A percentile compares a stretch with the other conserved stretches of the same genome.
These are phyloP conservation scores for Kazachstania martiniae DNA, from an alignment of 805 yeast species.

Conservation along the genomic window DNA sequence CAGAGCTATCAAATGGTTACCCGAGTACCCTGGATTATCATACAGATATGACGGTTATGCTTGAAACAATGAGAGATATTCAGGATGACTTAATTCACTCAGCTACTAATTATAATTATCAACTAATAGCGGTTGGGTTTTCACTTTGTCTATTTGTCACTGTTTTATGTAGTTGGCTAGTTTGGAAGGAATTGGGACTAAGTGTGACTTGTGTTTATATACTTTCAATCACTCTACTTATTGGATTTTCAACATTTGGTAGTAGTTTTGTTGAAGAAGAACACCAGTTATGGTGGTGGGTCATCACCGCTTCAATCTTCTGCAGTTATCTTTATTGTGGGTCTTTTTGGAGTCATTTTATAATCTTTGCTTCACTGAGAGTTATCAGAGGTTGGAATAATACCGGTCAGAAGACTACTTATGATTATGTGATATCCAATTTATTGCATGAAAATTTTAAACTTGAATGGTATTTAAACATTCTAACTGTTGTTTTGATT, in stretches of 20 bases:
- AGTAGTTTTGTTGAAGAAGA: conserved; percentile 93
- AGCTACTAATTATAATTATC: conserved; percentile 64
- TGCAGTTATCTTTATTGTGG: too few relatives aligned
- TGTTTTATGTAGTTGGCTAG: conserved; percentile 3
- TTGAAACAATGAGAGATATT: conserved; percentile 32
- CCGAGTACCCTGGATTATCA: too few relatives aligned
- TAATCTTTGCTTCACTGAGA: conserved; percentile 34
- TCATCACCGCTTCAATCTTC: conserved; percentile 30
- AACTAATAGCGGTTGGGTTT: conserved; percentile 13
- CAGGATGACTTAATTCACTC: conserved; percentile 44
- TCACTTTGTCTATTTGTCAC: conserved; percentile 6
- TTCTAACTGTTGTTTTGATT: conserved; percentile 29
- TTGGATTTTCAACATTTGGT: conserved; percentile 59
- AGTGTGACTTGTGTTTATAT: too few relatives aligned
- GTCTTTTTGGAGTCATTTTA: conserved; percentile 5
- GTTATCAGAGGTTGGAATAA: conserved; percentile 74
- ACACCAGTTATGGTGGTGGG: conserved; percentile 93
- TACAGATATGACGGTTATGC: conserved; percentile 12
- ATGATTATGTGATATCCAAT: conserved; percentile 38
- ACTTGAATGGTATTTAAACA: conserved; percentile 39
- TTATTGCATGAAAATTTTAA: conserved; percentile 28
- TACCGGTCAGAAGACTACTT: conserved; percentile 73
- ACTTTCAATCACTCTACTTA: conserved; percentile 25
- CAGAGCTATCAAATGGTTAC: conserved; percentile 21
- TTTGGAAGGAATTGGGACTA: too few relatives aligned